Percentiles rank a stretch among this genome's conserved stretches.
These are phyloP conservation scores for Beauveria pseudobassiana DNA, from an alignment of 2,329 filamentous ascomycete genomes.

Conservation along the genomic window DNA sequence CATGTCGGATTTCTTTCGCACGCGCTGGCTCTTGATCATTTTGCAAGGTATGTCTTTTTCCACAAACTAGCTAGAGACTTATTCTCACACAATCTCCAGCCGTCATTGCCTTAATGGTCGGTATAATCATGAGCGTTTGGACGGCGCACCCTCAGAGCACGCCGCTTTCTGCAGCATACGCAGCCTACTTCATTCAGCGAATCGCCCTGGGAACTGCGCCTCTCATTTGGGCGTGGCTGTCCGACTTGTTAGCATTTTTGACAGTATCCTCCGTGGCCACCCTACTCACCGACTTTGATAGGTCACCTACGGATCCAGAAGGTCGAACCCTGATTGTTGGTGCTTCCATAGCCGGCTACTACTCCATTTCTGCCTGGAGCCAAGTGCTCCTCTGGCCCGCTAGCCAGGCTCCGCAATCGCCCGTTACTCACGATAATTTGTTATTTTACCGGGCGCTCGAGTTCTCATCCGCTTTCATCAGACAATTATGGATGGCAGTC, in stretches of 20 bases:
- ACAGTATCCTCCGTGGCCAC: neutral
- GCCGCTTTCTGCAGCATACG: conserved; percentile 39
- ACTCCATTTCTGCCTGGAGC: conserved; percentile 43
- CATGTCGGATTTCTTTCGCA: conserved; percentile 40
- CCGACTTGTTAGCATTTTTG: conserved; percentile 29
- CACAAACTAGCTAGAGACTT: neutral
- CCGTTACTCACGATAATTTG: conserved; percentile 11
- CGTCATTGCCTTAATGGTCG: conserved; percentile 37
- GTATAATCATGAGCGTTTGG: conserved; percentile 48
- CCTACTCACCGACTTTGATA: neutral
- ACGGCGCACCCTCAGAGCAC: conserved; percentile 35
- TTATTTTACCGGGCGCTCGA: too few species aligned
- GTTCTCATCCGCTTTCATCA: conserved; percentile 13
- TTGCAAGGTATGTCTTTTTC: conserved; percentile 27
- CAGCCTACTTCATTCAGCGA: conserved; percentile 43
- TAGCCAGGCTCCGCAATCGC: conserved; percentile 39
- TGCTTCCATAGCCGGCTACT: conserved; percentile 40
- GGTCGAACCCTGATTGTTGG: conserved; percentile 34
- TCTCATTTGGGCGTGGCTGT: conserved; percentile 44
- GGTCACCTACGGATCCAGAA: conserved; percentile 8
- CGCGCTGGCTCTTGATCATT: conserved; percentile 43
- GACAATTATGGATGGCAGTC: conserved; percentile 42
- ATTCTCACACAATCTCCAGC: conserved; percentile 15
- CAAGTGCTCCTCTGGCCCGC: conserved; percentile 46
- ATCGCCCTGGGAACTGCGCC: conserved; percentile 42